A percentile compares a stretch with the other conserved stretches of the same genome.
phyloP scores from a whole-genome alignment of 148 eudicot genomes.

The Arbutus unedo region DNA sequence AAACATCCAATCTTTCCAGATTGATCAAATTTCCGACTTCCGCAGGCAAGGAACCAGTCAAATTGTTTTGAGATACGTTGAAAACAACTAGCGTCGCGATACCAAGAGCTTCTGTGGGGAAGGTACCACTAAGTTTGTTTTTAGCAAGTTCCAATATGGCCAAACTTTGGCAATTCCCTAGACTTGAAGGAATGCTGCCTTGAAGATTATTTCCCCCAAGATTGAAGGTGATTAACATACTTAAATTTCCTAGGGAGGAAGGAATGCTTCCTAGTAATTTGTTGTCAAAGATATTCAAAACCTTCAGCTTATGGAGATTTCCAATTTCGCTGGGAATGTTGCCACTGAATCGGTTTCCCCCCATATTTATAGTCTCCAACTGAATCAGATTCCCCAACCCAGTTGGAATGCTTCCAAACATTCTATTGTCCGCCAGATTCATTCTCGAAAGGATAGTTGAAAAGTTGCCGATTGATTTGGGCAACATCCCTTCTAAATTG shows the following conservation, averaged over 20 bases:
- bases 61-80: conserved; percentile 18
- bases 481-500: conserved; percentile 23
- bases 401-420: conserved; percentile 28
- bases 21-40: conserved; percentile 27
- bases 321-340: conserved; percentile 27
- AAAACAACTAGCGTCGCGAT: conserved; percentile 20
- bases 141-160: conserved; percentile 17
- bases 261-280: conserved; percentile 31
- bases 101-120: conserved; percentile 28
- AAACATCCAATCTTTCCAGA: conserved; percentile 21
- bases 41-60: conserved; percentile 31
- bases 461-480: conserved; percentile 22
- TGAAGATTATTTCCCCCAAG: conserved; percentile 16
- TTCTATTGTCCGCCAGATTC: neutral
- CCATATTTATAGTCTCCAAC: neutral
- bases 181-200: conserved; percentile 27
- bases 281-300: neutral
- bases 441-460: conserved; percentile 7
- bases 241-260: conserved; percentile 22
- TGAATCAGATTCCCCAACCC: conserved; percentile 22
- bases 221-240: conserved; percentile 1
- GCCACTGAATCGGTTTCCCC: conserved; percentile 21
- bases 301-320: conserved; percentile 1
- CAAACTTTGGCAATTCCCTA: conserved; percentile 30
- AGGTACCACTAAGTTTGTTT: conserved; percentile 29